Evolutionary conservation across 1,284 basidiomycete species (phyloP).

Genomic region (Phellopilus nigrolimitatus): DNA sequence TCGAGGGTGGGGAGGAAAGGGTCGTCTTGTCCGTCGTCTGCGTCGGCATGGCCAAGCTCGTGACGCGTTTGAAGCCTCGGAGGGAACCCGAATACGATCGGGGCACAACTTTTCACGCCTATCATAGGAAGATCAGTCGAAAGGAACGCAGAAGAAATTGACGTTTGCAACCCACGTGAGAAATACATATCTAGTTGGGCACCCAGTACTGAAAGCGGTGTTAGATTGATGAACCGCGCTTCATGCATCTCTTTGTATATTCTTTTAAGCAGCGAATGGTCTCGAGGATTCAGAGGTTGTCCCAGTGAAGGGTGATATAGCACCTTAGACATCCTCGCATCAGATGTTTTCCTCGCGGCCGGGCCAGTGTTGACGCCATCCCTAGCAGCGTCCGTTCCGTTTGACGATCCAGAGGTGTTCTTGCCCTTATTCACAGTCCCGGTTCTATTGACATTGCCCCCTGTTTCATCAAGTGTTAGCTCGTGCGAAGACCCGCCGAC

Average conservation of each 20-base stretch:
- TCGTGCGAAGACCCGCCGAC: neutral
- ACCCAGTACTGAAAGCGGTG: conserved; percentile 55
- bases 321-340: conserved; percentile 3
- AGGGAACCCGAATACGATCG: conserved; percentile 12
- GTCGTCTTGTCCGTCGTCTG: conserved; percentile 1
- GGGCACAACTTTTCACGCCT: conserved; percentile 9
- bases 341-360: no score
- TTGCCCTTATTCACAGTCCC: neutral
- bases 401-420: neutral
- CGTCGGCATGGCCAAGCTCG: neutral
- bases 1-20: neutral
- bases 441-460: neutral
- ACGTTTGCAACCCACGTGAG: conserved; percentile 38
- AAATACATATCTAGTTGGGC: conserved; percentile 56
- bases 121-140: neutral
- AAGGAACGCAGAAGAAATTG: conserved; percentile 2
- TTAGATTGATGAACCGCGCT: conserved; percentile 58
- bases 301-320: conserved; percentile 34
- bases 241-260: conserved; percentile 68
- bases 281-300: conserved; percentile 51
- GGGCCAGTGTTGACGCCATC: neutral
- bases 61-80: conserved; percentile 1
- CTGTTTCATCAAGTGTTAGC: neutral
- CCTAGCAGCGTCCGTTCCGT: neutral
- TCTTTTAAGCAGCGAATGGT: conserved; percentile 56